phyloP scores from a whole-genome alignment of 1,284 basidiomycete genomes.

The Tilletia indica region DNA sequence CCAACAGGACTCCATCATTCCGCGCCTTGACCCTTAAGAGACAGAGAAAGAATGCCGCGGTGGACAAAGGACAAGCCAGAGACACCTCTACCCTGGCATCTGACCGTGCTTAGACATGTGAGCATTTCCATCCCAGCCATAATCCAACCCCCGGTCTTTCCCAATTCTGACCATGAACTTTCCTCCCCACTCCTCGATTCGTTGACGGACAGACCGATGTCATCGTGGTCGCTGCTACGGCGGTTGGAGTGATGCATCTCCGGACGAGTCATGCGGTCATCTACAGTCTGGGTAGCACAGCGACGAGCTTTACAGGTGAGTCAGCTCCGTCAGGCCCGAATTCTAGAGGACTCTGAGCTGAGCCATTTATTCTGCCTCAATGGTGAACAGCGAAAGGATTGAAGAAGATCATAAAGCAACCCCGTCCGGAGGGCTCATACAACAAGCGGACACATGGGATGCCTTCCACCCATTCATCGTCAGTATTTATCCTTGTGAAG shows the following conservation, averaged over 20 bases:
- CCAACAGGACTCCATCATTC: too few species aligned
- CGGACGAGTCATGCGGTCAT: conserved; percentile 16
- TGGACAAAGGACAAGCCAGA: neutral
- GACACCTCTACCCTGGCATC: conserved; percentile 10
- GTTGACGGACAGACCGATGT: conserved; percentile 20
- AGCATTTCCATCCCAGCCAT: neutral
- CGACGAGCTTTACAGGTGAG: conserved; percentile 23
- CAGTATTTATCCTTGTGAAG: neutral
- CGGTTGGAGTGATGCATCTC: conserved; percentile 22
- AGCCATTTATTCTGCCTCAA: neutral
- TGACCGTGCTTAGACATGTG: conserved; percentile 13
- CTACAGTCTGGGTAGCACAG: conserved; percentile 14
- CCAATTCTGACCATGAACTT: neutral
- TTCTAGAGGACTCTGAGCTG: neutral
- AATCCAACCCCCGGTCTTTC: neutral
- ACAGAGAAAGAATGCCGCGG: neutral
- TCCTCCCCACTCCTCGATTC: neutral
- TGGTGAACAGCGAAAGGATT: conserved; percentile 21
- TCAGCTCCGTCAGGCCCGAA: neutral
- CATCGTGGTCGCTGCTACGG: conserved; percentile 21
- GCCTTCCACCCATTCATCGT: conserved; percentile 28
- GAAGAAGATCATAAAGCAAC: conserved; percentile 27
- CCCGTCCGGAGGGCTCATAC: conserved; percentile 22
- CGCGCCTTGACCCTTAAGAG: too few species aligned
- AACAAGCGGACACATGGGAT: conserved; percentile 26